phyloP scores from a whole-genome alignment of 2,329 filamentous ascomycete genomes.

The Aspergillus pseudoglaucus region DNA sequence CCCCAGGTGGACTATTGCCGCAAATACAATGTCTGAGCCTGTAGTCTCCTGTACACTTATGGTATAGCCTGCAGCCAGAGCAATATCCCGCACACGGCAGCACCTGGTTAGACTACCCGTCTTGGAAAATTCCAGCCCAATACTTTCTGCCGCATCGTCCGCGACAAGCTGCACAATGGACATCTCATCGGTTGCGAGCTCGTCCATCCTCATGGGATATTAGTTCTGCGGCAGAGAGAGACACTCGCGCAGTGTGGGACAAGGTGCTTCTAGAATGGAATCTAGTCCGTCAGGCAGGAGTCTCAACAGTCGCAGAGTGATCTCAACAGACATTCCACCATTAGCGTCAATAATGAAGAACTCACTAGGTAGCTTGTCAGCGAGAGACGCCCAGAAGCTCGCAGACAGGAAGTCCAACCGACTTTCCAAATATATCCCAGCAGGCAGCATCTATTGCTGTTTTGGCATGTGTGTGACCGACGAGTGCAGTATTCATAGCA shows the following conservation, averaged over 20 bases:
- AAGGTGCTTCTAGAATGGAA: slow-evolving; percentile 19
- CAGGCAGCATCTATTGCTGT: slow-evolving; percentile 15
- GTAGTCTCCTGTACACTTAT: slow-evolving; percentile 17
- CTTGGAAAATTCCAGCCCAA: slow-evolving; percentile 20
- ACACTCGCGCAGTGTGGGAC: slow-evolving; percentile 16
- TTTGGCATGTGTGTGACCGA: slow-evolving; percentile 19
- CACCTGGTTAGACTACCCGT: slow-evolving; percentile 12
- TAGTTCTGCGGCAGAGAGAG: slow-evolving; percentile 14
- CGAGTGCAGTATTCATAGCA: slow-evolving; percentile 18
- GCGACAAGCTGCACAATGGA: slow-evolving; percentile 15
- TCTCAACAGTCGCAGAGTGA: slow-evolving; percentile 15
- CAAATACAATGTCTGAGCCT: slow-evolving; percentile 22
- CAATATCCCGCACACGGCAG: slow-evolving; percentile 17
- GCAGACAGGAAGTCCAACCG: slow-evolving; percentile 16
- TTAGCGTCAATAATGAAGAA: slow-evolving; percentile 18
- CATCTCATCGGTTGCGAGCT: slow-evolving; percentile 12
- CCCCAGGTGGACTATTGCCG: slow-evolving; percentile 16
- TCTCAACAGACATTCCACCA: slow-evolving; percentile 15
- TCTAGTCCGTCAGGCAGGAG: slow-evolving; percentile 16
- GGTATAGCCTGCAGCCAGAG: slow-evolving; percentile 16
- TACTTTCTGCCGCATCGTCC: slow-evolving; percentile 19
- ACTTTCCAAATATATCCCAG: slow-evolving; percentile 21
- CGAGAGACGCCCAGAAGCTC: slow-evolving; percentile 14
- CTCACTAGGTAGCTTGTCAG: slow-evolving; percentile 9
- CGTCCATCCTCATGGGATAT: slow-evolving; percentile 18